phyloP scores from a whole-genome alignment of 306 rosid species.

The Benincasa hispida region DNA sequence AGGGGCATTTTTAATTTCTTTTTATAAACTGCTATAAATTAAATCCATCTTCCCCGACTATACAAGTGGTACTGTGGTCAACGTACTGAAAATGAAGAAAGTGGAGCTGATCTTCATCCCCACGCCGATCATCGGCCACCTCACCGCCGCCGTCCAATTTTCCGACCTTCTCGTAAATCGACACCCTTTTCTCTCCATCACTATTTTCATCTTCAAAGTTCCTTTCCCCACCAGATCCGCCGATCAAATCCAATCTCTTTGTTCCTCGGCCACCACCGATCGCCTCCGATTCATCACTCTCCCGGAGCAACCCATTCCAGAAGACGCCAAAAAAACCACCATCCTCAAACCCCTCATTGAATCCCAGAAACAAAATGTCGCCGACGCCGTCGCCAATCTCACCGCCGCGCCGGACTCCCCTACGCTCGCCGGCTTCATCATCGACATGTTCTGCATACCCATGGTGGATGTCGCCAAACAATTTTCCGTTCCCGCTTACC shows the following conservation, averaged over 20 bases:
- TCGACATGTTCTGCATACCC: not conserved
- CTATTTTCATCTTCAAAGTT: slow-evolving; percentile 16
- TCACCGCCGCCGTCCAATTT: slow-evolving; percentile 25
- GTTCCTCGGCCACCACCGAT: not conserved
- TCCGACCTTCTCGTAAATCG: slow-evolving; percentile 32
- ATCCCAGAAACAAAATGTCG: slow-evolving; percentile 14
- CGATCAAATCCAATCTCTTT: not conserved
- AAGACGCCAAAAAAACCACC: not conserved
- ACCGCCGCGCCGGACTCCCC: not conserved
- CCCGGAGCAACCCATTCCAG: not conserved
- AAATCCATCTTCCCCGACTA: not conserved
- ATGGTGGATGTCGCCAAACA: not conserved
- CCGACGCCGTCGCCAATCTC: slow-evolving; percentile 7
- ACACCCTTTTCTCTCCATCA: slow-evolving; percentile 2
- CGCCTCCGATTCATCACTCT: not conserved
- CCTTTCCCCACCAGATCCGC: not conserved
- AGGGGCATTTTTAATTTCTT: too few relatives aligned
- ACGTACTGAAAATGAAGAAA: slow-evolving; percentile 7
- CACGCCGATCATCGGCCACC: slow-evolving; percentile 28
- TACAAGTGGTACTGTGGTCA: too few relatives aligned
- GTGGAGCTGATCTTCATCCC: slow-evolving; percentile 36
- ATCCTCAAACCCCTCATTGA: not conserved
- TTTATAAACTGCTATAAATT: too few relatives aligned
- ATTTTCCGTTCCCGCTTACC: slow-evolving; percentile 20
- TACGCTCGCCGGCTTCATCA: not conserved